These are phyloP conservation scores for Keithomyces neogunnii DNA, from an alignment of 2,329 filamentous ascomycete genomes.

Conservation along the genomic window DNA sequence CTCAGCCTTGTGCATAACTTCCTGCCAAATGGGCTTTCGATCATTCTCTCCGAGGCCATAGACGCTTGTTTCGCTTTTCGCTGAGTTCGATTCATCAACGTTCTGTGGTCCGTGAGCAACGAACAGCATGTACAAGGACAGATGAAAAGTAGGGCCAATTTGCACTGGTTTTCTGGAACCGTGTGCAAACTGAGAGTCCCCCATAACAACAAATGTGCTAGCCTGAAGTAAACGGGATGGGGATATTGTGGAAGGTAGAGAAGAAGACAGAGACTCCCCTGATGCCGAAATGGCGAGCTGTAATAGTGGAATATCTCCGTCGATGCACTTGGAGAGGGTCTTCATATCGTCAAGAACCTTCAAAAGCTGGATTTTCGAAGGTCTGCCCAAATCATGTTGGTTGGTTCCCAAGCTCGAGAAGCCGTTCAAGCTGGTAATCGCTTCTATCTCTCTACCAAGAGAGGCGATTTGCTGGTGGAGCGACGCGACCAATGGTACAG, in stretches of 20 bases:
- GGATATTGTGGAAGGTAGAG: conserved; percentile 73
- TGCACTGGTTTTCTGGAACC: conserved; percentile 59
- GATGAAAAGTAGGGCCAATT: conserved; percentile 75
- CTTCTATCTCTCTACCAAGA: conserved; percentile 68
- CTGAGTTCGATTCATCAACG: neutral
- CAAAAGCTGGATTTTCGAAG: conserved; percentile 45
- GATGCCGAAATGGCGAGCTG: conserved; percentile 92
- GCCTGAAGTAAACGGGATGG: conserved; percentile 87
- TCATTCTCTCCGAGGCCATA: conserved; percentile 29
- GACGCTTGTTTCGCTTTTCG: neutral
- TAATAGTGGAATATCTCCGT: conserved; percentile 84
- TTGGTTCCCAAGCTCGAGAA: too few species aligned
- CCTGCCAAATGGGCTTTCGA: conserved; percentile 78
- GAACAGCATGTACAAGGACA: conserved; percentile 95
- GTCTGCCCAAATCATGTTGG: neutral
- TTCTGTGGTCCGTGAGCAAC: conserved; percentile 55
- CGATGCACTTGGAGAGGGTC: conserved; percentile 66
- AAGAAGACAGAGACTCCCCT: conserved; percentile 75
- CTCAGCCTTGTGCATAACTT: conserved; percentile 87
- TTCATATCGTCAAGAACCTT: conserved; percentile 69
- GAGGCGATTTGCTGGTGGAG: conserved; percentile 76
- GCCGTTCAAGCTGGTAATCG: conserved; percentile 47
- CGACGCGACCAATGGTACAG: conserved; percentile 72
- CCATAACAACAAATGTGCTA: conserved; percentile 80
- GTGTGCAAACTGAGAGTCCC: conserved; percentile 73